Evolutionary conservation across 257 asterid genomes (phyloP).

Genomic region (Parsonsia alboflavescens): DNA sequence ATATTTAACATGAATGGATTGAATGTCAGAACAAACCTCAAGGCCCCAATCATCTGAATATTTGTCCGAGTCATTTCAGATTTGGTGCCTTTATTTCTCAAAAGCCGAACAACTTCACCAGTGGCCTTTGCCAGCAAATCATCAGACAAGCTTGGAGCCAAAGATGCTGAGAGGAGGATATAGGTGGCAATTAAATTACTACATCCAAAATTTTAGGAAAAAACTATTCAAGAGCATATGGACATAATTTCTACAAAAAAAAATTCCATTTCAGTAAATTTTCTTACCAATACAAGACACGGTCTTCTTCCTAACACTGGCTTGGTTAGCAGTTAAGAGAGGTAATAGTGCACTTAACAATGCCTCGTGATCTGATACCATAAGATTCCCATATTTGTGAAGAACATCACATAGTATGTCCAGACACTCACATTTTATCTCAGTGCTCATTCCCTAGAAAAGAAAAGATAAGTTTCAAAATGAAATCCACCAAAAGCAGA

Average conservation of each 20-base stretch:
- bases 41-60: slow-evolving; percentile 98
- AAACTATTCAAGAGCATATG: background rate
- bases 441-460: slow-evolving; percentile 73
- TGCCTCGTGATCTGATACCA: slow-evolving; percentile 80
- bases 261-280: slow-evolving; percentile 6
- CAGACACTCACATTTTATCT: slow-evolving; percentile 95
- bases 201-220: background rate
- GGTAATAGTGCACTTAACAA: slow-evolving; percentile 74
- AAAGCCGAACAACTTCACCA: slow-evolving; percentile 66
- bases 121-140: slow-evolving; percentile 92
- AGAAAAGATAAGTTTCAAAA: background rate
- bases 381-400: slow-evolving; percentile 89
- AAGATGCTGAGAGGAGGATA: slow-evolving; percentile 59
- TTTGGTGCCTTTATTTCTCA: slow-evolving; percentile 55
- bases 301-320: slow-evolving; percentile 92
- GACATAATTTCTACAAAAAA: background rate
- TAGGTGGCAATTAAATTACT: slow-evolving; percentile 8
- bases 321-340: slow-evolving; percentile 81
- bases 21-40: slow-evolving; percentile 48
- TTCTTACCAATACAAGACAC: slow-evolving; percentile 90
- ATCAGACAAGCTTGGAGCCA: slow-evolving; percentile 96
- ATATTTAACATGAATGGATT: slow-evolving; percentile 7
- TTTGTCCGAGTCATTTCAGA: slow-evolving; percentile 87
- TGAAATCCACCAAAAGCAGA: background rate
- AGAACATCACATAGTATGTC: slow-evolving; percentile 94